Evolutionary conservation across 202 grass and related monocot species (phyloP), one percentile per base, ranked within the genome.

Genomic region (Schoenoplectus triqueter): DNA sequence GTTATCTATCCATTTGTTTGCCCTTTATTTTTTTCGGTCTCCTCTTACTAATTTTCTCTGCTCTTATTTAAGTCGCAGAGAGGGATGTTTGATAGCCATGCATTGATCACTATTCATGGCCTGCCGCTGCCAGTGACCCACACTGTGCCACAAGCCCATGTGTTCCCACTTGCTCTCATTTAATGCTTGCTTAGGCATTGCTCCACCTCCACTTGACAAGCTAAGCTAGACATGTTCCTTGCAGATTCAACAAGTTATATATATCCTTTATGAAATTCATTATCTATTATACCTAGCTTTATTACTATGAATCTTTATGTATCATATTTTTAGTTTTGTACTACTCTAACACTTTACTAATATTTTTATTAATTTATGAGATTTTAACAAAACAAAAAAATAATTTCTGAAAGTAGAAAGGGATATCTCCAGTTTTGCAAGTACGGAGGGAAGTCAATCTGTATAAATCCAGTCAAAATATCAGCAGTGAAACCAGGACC

Each of bases 101-200:
- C n/a, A n/a, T 82, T 86, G 78, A 88, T 88, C 84, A 47, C 15
- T 31, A 18, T 80, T 73, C 80, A 78, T 70, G 80, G 83, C 83
- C 80, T 88, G 89, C 56, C 56, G 31, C 31, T 6, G 10, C 86
- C 79, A 79, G 69, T 84, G 85, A 56, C 82, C 84, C 85, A 49
- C 64, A 78, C 78, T 31, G 20, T 84, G 88, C 86, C 80, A 76
- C 87, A 7, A 66, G 83, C 69, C 83, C 64, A 83, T 75, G 89
- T 87, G 87, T 46, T 79, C 64, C 87, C 80, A 86, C 89, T 85
- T 42, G 64, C 64, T 83, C 2, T 0, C 51, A 65, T 60, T 78
- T 59, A 78, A 63, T 74, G 84, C 80, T 87, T 86, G 84, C 80
- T 87, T 86, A 50, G 60, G 1, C 52, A 50, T 74, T 39, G 50